Evolutionary conservation across 202 grass and related monocot genomes (phyloP).

Genomic region (Carex arenaria): DNA sequence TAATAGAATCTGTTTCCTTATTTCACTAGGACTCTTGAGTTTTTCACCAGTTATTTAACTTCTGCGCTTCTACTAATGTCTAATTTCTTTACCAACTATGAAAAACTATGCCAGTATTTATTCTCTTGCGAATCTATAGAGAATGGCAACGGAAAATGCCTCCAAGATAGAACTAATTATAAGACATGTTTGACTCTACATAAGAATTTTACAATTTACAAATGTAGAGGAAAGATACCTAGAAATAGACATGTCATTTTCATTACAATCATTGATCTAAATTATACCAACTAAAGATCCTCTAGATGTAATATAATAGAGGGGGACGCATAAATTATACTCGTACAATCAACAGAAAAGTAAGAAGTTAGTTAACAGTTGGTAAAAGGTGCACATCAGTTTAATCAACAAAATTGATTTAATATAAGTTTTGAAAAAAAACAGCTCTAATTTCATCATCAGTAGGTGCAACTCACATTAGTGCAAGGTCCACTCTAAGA

Average conservation of each 20-base stretch:
- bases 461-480: not conserved
- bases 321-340: not conserved
- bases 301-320: not conserved
- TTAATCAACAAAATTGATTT: not conserved
- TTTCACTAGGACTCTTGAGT: not conserved
- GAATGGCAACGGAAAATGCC: not conserved
- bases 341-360: not conserved
- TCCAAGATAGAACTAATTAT: not conserved
- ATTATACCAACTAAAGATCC: not conserved
- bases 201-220: not conserved
- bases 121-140: not conserved
- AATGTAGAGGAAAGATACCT: not conserved
- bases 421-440: not conserved
- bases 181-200: not conserved
- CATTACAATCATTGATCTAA: not conserved
- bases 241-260: not conserved
- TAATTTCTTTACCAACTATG: too few species aligned
- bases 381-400: constrained; percentile 12
- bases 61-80: not conserved
- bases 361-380: constrained; percentile 13
- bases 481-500: not conserved
- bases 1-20: not conserved
- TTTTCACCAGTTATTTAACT: not conserved
- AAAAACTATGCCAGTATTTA: not conserved
- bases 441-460: constrained; percentile 4